Evolutionary conservation across 2,329 filamentous ascomycete species (phyloP).

Genomic region (Nakataea oryzae): DNA sequence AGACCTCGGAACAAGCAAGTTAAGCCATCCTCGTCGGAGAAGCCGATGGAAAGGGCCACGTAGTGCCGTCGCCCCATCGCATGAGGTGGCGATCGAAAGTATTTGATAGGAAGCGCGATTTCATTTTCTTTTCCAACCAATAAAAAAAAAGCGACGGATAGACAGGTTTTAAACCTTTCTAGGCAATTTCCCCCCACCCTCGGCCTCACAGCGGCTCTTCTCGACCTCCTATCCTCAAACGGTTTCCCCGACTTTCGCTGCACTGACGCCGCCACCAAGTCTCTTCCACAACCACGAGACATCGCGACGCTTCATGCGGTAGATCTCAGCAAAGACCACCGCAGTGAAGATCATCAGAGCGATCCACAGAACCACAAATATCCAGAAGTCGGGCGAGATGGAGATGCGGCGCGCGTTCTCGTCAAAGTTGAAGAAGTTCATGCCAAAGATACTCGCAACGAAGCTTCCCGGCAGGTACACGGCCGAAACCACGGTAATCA

Average conservation of each 20-base stretch:
- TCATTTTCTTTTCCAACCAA: too few species aligned
- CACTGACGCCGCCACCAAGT: not conserved
- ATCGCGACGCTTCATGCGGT: not conserved
- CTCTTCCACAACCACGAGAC: not conserved
- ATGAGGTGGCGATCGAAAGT: too few species aligned
- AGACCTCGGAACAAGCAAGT: too few species aligned
- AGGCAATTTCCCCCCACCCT: too few species aligned
- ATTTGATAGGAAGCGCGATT: too few species aligned
- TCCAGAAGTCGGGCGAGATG: constrained; percentile 6
- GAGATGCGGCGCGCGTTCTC: not conserved
- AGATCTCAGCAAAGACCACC: not conserved
- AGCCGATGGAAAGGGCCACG: too few species aligned
- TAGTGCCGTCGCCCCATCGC: too few species aligned
- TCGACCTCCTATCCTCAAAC: not conserved
- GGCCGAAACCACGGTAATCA: constrained; percentile 16
- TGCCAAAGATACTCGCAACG: constrained; percentile 11
- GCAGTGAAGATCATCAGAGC: not conserved
- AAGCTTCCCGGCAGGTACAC: constrained; percentile 16
- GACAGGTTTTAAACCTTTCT: too few species aligned
- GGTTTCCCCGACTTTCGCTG: not conserved
- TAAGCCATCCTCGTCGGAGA: too few species aligned
- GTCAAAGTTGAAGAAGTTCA: constrained; percentile 12
- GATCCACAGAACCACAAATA: constrained; percentile 6
- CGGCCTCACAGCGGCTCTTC: not conserved
- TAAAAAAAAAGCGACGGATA: too few species aligned